Evolutionary conservation across 176 grass and related monocot genomes (phyloP), one percentile per base, ranked within the genome.

Genomic region (Ensete glaucum): DNA sequence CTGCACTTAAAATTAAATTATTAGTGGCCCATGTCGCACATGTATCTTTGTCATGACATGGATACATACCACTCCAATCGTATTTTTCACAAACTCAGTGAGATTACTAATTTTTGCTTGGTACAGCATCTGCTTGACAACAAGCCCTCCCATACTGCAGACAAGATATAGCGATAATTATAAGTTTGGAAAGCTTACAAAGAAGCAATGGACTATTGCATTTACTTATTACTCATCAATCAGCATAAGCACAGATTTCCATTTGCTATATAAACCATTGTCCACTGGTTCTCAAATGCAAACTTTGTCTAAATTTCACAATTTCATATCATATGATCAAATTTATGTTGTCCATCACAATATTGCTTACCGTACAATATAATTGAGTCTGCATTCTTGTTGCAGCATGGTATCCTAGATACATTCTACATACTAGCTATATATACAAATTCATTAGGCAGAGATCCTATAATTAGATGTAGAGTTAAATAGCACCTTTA

Each of bases 81-180:
- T 93, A 85, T 98, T 98, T 21, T 85, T 86, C 54, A 93, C 71
- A 76, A 98, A 93, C 15, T 91, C 81, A 22, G 87, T 84, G 19
- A 90, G 82, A 79, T 93, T 88, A 83, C 91, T 88, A 75, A 89
- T 80, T 73, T 98, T 91, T 21, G 94, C 94, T 82, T 98, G 89
- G 85, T 87, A 80, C 60, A 98, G 73, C 81, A 98, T 88, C 73
- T 98, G 90, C 82, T 98, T 98, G 78, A 98, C 94, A 74, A 98
- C 94, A 76, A 98, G 82, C 50, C 94, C 94, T 34, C 94, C 94
- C 90, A 98, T 87, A 53, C 94, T 98, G 86, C 76, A 92, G 84
- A 71, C 75, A 81, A 8, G 14, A 85, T 82, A 25, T n/a, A 77
- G 8, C 52, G 79, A 78, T 2, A 73, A 77, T 53, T 64, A 56